Evolutionary conservation across 805 yeast species (phyloP).

Genomic region (Tetrapisispora nanseiensis): DNA sequence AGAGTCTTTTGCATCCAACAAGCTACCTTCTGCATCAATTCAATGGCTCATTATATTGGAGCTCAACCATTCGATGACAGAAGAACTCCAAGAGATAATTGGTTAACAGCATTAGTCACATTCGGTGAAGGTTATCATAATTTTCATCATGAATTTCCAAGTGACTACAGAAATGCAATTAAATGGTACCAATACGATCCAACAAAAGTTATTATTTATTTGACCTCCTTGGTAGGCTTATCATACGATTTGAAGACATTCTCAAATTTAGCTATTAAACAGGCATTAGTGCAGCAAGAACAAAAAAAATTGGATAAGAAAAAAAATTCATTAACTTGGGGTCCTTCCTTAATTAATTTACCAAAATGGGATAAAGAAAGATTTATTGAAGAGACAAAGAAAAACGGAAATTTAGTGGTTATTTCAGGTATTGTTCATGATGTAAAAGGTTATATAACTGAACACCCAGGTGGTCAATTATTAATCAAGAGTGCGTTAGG

Average conservation of each 20-base stretch:
- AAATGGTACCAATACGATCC: constrained; percentile 87
- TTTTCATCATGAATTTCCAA: constrained; percentile 86
- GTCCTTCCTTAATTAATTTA: constrained; percentile 51
- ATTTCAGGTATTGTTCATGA: constrained; percentile 76
- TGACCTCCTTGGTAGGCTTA: constrained; percentile 53
- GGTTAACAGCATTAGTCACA: constrained; percentile 69
- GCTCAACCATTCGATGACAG: constrained; percentile 78
- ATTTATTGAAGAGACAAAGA: constrained; percentile 42
- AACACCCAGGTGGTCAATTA: constrained; percentile 82
- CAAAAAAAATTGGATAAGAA: constrained; percentile 66
- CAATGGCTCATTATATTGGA: constrained; percentile 82
- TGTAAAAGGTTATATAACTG: constrained; percentile 54
- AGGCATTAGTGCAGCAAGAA: constrained; percentile 73
- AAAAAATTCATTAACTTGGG: constrained; percentile 63
- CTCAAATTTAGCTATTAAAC: constrained; percentile 72
- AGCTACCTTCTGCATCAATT: constrained; percentile 79
- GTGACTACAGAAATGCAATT: constrained; percentile 79
- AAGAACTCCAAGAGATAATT: constrained; percentile 80
- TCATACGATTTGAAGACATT: constrained; percentile 67
- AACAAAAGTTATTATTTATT: constrained; percentile 55
- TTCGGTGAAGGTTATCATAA: constrained; percentile 88
- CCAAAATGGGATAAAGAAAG: constrained; percentile 68
- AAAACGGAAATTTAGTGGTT: constrained; percentile 51
- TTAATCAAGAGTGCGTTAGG: constrained; percentile 61
- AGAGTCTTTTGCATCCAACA: constrained; percentile 68